A percentile compares a stretch with the other conserved stretches of the same genome.
Conservation (phyloP, 495 filamentous ascomycete genomes). For the Daldinia caldariorum region DNA sequence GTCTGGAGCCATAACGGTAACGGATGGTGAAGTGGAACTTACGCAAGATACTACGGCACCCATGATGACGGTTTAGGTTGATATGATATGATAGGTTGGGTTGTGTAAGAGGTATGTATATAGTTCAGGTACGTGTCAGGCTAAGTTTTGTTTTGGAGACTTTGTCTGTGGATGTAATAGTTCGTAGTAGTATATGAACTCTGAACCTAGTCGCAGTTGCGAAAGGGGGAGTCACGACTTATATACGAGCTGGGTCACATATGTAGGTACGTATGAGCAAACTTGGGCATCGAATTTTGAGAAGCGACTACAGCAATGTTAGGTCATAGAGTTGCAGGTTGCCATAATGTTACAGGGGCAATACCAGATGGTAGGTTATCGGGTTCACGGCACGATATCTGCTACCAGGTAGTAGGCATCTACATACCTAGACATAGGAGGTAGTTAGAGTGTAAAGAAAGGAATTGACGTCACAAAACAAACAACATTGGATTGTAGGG, state of each 20-base stretch:
- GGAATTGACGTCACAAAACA: constrained; percentile 32
- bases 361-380: too few species aligned
- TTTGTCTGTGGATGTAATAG: neutral
- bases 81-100: constrained; percentile 23
- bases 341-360: constrained; percentile 6
- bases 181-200: neutral
- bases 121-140: neutral
- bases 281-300: constrained; percentile 14
- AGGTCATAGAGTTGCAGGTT: constrained; percentile 37
- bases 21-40: constrained; percentile 58
- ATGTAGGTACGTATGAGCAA: constrained; percentile 7
- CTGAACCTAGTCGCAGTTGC: constrained; percentile 6
- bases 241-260: constrained; percentile 26
- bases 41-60: constrained; percentile 96
- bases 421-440: neutral
- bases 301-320: constrained; percentile 26
- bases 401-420: neutral
- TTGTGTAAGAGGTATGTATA: neutral
- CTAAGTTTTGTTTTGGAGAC: neutral
- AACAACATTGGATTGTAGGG: constrained; percentile 4
- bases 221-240: constrained; percentile 18
- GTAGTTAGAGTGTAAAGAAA: constrained; percentile 5
- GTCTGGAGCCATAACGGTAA: neutral
- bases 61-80: constrained; percentile 69
- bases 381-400: constrained; percentile 34